Evolutionary conservation across 495 filamentous ascomycete species (phyloP).

Genomic region (Aspergillus sparsus): DNA sequence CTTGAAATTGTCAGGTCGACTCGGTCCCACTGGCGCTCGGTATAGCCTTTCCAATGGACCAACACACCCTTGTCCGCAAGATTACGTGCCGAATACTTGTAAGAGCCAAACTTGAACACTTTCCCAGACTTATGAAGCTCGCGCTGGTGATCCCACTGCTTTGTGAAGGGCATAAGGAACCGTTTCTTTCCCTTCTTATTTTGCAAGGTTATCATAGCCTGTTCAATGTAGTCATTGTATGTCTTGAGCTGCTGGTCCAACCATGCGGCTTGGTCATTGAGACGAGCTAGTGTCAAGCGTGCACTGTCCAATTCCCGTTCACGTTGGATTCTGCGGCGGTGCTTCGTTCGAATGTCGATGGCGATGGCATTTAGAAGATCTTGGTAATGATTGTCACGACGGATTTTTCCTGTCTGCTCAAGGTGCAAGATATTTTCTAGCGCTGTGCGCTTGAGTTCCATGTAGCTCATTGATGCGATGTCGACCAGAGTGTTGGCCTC

Average conservation of each 20-base stretch:
- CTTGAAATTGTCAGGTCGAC: slow-evolving; percentile 91
- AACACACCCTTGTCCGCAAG: slow-evolving; percentile 92
- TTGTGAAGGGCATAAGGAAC: slow-evolving; percentile 95
- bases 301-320: slow-evolving; percentile 89
- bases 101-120: slow-evolving; percentile 94
- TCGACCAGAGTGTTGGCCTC: slow-evolving; percentile 84
- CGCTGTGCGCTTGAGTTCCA: slow-evolving; percentile 86
- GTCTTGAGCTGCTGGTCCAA: slow-evolving; percentile 93
- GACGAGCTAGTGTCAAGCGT: slow-evolving; percentile 74
- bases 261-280: slow-evolving; percentile 90
- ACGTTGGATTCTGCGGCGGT: slow-evolving; percentile 84
- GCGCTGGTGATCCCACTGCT: slow-evolving; percentile 97
- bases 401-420: slow-evolving; percentile 81
- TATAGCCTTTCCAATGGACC: slow-evolving; percentile 81
- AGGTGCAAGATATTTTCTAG: slow-evolving; percentile 92
- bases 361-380: slow-evolving; percentile 96
- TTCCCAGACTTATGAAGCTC: slow-evolving; percentile 89
- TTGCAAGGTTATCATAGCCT: slow-evolving; percentile 97
- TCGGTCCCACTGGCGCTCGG: slow-evolving; percentile 83
- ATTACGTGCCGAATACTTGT: slow-evolving; percentile 89
- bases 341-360: slow-evolving; percentile 94
- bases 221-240: slow-evolving; percentile 99
- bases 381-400: slow-evolving; percentile 91
- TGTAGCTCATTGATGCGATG: slow-evolving; percentile 85
- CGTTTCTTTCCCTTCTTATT: slow-evolving; percentile 95